Evolutionary conservation across 2,329 filamentous ascomycete genomes (phyloP), one percentile per base, ranked within the genome.

Genomic region (Zelopaecilomyces penicillatus): DNA sequence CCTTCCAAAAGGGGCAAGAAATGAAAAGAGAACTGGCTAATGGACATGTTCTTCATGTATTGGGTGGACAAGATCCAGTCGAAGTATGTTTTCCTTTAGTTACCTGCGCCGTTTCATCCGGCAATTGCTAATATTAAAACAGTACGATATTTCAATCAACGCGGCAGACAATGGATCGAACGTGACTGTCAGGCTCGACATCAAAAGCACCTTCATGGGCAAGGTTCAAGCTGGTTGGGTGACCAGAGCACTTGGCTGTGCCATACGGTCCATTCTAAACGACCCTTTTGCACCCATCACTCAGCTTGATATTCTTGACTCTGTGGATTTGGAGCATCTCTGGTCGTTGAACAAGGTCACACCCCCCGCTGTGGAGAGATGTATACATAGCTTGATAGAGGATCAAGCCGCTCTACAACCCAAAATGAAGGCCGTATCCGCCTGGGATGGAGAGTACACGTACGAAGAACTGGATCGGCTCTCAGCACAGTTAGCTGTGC

Each of bases 321-420:
- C 3, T 19, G 19, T 19, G 19, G 19, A 19, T 19, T 3, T 19
- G 19, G 29, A 39, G n/a, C 11, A 43, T 6, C 37, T 44, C 4
- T 53, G 52, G 52, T 6, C 37, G 33, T 46, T 37, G 43, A 50
- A 50, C 19, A 39, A 39, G n/a, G 53, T 52, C 4, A 12, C 39
- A 10, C 10, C 32, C 1, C 51, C 42, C 2, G 47, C 47, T 0
- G n/a, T 51, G 6, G 47, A 55, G 10, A 41, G 29, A 11, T 52
- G 49, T 11, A 5, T 55, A 0, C 53, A 55, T 11, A 46, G 36
- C 0, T 3, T 55, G 31, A 52, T 55, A 34, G 37, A 52, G 8
- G 47, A 54, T 4, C 37, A 37, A 7, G 33, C 19, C 19, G 19
- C 19, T 19, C 19, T 19, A 19, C 19, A 19, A 19, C 19, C 19